Percentiles rank a stretch among this genome's conserved stretches.
Conservation (phyloP, 768 basidiomycete species). For the Leucocoprinus sp. region DNA sequence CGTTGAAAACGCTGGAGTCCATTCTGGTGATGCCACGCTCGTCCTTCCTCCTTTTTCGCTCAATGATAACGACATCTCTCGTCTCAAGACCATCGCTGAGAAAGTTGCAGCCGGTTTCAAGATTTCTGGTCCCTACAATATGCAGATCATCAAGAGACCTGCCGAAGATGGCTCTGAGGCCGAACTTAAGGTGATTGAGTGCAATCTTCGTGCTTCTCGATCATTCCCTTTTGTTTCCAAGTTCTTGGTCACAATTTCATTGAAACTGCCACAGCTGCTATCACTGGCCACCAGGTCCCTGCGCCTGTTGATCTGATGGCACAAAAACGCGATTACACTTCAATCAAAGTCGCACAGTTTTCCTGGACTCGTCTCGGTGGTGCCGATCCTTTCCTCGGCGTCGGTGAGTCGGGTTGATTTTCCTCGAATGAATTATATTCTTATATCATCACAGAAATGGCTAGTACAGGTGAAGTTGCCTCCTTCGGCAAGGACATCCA, state of each 20-base stretch:
- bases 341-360: conserved; percentile 97
- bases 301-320: conserved; percentile 90
- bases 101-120: conserved; percentile 94
- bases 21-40: conserved; percentile 97
- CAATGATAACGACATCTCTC: conserved; percentile 62
- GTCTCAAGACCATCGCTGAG: conserved; percentile 87
- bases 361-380: conserved; percentile 95
- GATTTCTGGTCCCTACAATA: conserved; percentile 98
- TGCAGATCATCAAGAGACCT: conserved; percentile 93
- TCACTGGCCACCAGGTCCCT: conserved; percentile 79
- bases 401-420: conserved; percentile 48
- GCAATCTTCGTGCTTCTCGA: conserved; percentile 94
- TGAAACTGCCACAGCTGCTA: conserved; percentile 84
- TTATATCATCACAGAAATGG: conserved; percentile 66
- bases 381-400: conserved; percentile 94
- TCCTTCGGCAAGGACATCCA: conserved; percentile 89
- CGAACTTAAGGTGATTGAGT: conserved; percentile 95
- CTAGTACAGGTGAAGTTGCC: conserved; percentile 95
- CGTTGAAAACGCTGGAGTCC: conserved; percentile 97
- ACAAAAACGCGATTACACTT: conserved; percentile 80
- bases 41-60: conserved; percentile 93
- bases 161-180: conserved; percentile 40
- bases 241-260: conserved; percentile 97
- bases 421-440: background rate
- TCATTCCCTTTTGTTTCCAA: conserved; percentile 99